Percentiles rank a stretch among this genome's conserved stretches.
Conservation (phyloP, 768 basidiomycete species). For the Mycena crocata region DNA sequence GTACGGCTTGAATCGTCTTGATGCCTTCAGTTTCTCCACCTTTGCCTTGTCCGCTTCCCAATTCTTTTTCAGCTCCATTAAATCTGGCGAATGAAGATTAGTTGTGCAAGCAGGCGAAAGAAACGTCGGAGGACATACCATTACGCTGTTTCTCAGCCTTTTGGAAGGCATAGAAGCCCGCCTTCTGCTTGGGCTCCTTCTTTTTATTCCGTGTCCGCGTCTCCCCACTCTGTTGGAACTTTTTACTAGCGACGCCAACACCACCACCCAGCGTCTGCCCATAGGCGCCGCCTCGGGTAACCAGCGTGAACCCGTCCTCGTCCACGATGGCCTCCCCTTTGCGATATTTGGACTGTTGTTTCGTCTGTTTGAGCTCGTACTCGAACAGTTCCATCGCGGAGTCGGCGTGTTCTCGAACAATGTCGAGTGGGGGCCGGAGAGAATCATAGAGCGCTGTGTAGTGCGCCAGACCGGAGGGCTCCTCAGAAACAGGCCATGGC, state of each 20-base stretch:
- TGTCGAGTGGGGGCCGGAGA: conserved; percentile 80
- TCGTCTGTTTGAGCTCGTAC: conserved; percentile 70
- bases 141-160: conserved; percentile 89
- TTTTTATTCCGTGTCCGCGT: conserved; percentile 60
- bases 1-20: conserved; percentile 90
- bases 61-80: conserved; percentile 78
- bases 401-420: conserved; percentile 84
- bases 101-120: conserved; percentile 1
- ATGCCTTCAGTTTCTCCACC: conserved; percentile 82
- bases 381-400: conserved; percentile 83
- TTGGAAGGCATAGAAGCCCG: conserved; percentile 91
- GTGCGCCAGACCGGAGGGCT: conserved; percentile 78
- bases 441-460: conserved; percentile 73
- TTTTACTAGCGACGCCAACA: conserved; percentile 69
- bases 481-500: conserved; percentile 72
- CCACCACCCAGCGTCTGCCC: conserved; percentile 91
- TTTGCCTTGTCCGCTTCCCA: conserved; percentile 93
- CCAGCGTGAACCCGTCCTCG: conserved; percentile 94
- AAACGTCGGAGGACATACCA: conserved; percentile 57
- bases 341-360: conserved; percentile 72
- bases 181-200: conserved; percentile 76
- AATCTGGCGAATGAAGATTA: conserved; percentile 55
- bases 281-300: conserved; percentile 92
- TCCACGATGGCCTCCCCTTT: conserved; percentile 93
- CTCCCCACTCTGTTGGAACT: conserved; percentile 72